Percentiles rank a stretch among this genome's conserved stretches.
Conservation (phyloP, 371 early-diverging fungal genomes). For the Rhizomucor pusillus region DNA sequence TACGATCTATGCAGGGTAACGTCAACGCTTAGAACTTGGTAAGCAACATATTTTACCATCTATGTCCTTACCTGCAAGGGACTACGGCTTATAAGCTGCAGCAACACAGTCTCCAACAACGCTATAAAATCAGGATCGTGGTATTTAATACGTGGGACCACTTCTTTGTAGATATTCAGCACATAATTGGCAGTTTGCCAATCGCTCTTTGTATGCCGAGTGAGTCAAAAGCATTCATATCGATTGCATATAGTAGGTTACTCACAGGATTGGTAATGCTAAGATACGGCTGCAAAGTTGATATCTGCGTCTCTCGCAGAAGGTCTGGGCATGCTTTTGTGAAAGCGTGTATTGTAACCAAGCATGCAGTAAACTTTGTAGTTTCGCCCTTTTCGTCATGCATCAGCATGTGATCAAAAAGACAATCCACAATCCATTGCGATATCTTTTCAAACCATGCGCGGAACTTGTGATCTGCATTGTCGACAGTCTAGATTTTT, state of each 20-base stretch:
- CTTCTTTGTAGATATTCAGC: conserved; percentile 54
- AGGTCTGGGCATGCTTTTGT: conserved; percentile 43
- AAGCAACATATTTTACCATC: background rate
- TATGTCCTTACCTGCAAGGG: conserved; percentile 45
- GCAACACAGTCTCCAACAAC: conserved; percentile 53
- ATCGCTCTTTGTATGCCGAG: conserved; percentile 44
- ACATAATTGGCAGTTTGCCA: conserved; percentile 52
- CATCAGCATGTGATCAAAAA: conserved; percentile 60
- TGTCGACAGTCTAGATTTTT: conserved; percentile 25
- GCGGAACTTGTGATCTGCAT: conserved; percentile 28
- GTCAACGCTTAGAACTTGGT: background rate
- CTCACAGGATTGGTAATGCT: conserved; percentile 35
- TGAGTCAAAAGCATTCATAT: too few species aligned
- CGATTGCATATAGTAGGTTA: background rate
- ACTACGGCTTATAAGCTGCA: conserved; percentile 54
- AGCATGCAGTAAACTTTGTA: conserved; percentile 30
- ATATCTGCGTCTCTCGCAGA: conserved; percentile 39
- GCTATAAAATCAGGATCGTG: conserved; percentile 53
- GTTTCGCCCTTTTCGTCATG: conserved; percentile 50
- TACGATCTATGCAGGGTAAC: conserved; percentile 42
- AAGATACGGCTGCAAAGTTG: conserved; percentile 49
- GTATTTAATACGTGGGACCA: conserved; percentile 56
- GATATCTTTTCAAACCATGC: conserved; percentile 44
- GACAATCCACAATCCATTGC: conserved; percentile 44
- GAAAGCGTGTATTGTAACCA: conserved; percentile 41